Percentiles rank a stretch among this genome's conserved stretches.
These are phyloP conservation scores for Podaxis sp. DNA, from an alignment of 768 basidiomycete species.

Conservation along the genomic window DNA sequence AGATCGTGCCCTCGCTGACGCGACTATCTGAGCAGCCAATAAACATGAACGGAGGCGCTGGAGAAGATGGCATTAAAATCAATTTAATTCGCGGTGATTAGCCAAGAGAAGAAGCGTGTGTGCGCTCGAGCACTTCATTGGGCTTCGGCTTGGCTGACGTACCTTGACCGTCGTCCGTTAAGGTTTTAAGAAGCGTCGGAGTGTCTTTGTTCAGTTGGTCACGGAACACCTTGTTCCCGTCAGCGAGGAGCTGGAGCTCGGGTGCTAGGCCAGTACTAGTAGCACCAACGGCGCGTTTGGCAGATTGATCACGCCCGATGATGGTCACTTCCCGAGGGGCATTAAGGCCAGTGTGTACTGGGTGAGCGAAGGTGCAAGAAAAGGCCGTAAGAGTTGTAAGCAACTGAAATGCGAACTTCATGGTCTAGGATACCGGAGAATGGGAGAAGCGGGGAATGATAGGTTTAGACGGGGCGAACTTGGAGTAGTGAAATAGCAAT, in stretches of 20 bases:
- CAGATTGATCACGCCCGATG: constrained; percentile 20
- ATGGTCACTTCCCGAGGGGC: constrained; percentile 21
- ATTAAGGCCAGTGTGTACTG: constrained; percentile 12
- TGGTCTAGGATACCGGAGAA: constrained; percentile 1
- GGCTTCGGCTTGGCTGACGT: not conserved
- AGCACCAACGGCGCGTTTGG: constrained; percentile 1
- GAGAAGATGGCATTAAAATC: not conserved
- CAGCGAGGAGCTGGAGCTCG: constrained; percentile 27
- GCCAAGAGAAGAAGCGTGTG: not conserved
- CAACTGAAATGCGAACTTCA: constrained; percentile 20
- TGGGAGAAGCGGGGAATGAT: constrained; percentile 1
- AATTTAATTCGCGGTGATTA: not conserved
- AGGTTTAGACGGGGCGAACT: not conserved
- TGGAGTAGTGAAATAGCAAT: not conserved
- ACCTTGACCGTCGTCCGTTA: constrained; percentile 36
- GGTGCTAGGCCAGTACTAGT: not conserved
- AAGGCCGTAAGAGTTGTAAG: constrained; percentile 19
- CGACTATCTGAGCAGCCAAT: constrained; percentile 41
- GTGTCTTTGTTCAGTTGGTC: constrained; percentile 23
- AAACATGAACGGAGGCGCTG: constrained; percentile 36
- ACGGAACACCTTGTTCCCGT: constrained; percentile 34
- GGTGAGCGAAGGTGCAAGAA: constrained; percentile 22
- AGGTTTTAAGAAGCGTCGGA: constrained; percentile 28
- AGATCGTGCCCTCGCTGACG: constrained; percentile 37
- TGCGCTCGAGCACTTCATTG: not conserved